These are phyloP conservation scores for Eremomyces bilateralis DNA, from an alignment of 495 filamentous ascomycete species.

Conservation along the genomic window DNA sequence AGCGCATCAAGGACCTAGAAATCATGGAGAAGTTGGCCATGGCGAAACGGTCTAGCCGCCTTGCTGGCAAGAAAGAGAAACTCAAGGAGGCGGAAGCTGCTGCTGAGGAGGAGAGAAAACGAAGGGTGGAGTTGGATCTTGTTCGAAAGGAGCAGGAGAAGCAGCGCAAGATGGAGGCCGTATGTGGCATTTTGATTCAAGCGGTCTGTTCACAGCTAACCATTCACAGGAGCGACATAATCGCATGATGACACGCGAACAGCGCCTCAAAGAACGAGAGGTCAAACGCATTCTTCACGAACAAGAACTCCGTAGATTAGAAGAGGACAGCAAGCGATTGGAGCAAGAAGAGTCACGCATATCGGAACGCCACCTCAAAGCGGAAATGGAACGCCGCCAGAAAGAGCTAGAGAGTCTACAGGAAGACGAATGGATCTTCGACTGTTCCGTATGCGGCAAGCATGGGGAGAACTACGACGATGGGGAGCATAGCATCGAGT, in stretches of 20 bases:
- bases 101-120: slow-evolving; percentile 49
- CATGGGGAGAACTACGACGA: slow-evolving; percentile 81
- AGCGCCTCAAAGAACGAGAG: slow-evolving; percentile 64
- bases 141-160: slow-evolving; percentile 47
- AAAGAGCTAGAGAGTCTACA: slow-evolving; percentile 49
- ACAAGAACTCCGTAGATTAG: slow-evolving; percentile 56
- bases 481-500: slow-evolving; percentile 82
- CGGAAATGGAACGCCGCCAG: slow-evolving; percentile 54
- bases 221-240: slow-evolving; percentile 41
- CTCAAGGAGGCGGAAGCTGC: slow-evolving; percentile 52
- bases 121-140: slow-evolving; percentile 37
- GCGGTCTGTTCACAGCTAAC: slow-evolving; percentile 2
- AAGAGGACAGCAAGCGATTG: slow-evolving; percentile 50
- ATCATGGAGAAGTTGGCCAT: slow-evolving; percentile 69
- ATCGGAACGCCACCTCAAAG: slow-evolving; percentile 58
- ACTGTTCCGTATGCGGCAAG: slow-evolving; percentile 69
- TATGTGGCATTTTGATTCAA: slow-evolving; percentile 6
- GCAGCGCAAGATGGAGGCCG: slow-evolving; percentile 39
- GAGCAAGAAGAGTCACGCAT: slow-evolving; percentile 39
- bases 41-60: slow-evolving; percentile 76
- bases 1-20: slow-evolving; percentile 57
- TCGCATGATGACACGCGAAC: slow-evolving; percentile 66
- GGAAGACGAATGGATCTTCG: slow-evolving; percentile 81
- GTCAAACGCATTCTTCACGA: slow-evolving; percentile 59
- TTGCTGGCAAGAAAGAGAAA: slow-evolving; percentile 60